Evolutionary conservation across 108 stramenopile species (phyloP).

Genomic region (Skeletonema potamos): DNA sequence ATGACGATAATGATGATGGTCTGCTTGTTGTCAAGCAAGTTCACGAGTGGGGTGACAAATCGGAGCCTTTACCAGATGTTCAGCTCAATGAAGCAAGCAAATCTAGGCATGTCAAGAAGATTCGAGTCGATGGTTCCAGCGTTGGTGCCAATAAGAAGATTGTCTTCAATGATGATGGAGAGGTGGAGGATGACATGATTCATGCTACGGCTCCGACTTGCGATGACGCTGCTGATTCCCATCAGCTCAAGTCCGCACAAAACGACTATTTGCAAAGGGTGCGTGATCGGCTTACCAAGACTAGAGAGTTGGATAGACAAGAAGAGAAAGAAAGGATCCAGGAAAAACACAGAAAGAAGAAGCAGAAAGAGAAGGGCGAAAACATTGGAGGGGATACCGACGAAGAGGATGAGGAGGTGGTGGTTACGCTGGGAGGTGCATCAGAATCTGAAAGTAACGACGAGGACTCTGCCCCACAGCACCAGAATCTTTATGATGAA

Average conservation of each 20-base stretch:
- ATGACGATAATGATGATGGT: slow-evolving; percentile 70
- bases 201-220: slow-evolving; percentile 1
- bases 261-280: slow-evolving; percentile 72
- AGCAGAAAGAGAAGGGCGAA: slow-evolving; percentile 61
- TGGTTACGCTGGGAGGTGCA: slow-evolving; percentile 28
- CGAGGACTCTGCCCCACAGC: slow-evolving; percentile 12
- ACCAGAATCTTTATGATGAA: slow-evolving; percentile 9
- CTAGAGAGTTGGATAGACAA: slow-evolving; percentile 63
- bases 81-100: slow-evolving; percentile 52
- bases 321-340: slow-evolving; percentile 82
- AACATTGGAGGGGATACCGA: slow-evolving; percentile 12
- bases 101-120: slow-evolving; percentile 78
- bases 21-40: slow-evolving; percentile 75
- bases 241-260: slow-evolving; percentile 53
- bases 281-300: slow-evolving; percentile 62
- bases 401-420: slow-evolving; percentile 19
- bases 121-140: slow-evolving; percentile 74
- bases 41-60: slow-evolving; percentile 58
- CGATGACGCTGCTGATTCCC: slow-evolving; percentile 10
- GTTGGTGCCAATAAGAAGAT: slow-evolving; percentile 63
- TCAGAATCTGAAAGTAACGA: slow-evolving; percentile 21
- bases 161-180: slow-evolving; percentile 91
- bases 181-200: slow-evolving; percentile 62
- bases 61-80: slow-evolving; percentile 25
- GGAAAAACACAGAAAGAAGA: slow-evolving; percentile 78